These are phyloP conservation scores for Aurantiochytrium sp. DNA, from an alignment of 108 stramenopile species.

Conservation along the genomic window DNA sequence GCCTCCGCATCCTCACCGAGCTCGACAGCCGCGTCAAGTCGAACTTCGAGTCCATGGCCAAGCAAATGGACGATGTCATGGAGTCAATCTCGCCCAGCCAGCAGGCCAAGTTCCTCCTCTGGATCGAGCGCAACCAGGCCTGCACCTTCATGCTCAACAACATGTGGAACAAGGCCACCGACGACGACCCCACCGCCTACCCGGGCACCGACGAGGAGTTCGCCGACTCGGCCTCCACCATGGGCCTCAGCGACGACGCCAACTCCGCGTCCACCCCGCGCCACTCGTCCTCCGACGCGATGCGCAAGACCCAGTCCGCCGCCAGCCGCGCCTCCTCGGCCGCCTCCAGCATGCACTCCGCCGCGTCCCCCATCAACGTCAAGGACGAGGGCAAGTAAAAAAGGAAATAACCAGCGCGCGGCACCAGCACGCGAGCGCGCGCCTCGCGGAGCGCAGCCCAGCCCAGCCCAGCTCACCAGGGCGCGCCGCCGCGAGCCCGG, in stretches of 20 bases:
- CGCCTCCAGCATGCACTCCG: neutral
- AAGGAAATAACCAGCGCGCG: neutral
- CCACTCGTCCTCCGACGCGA: too few species aligned
- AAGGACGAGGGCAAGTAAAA: neutral
- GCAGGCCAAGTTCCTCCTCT: slow-evolving; percentile 21
- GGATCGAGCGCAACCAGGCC: slow-evolving; percentile 12
- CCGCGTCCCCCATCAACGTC: neutral
- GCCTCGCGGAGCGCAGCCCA: too few species aligned
- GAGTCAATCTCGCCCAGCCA: neutral
- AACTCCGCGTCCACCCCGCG: neutral
- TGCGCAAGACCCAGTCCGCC: neutral
- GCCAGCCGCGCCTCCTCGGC: neutral
- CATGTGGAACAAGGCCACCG: slow-evolving; percentile 15
- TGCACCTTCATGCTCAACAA: slow-evolving; percentile 28
- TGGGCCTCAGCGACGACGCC: slow-evolving; percentile 8
- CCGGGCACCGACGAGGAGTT: slow-evolving; percentile 22
- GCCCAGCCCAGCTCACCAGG: too few species aligned
- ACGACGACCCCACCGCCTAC: neutral
- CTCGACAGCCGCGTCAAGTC: slow-evolving; percentile 5
- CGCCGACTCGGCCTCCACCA: neutral
- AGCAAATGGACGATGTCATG: slow-evolving; percentile 9
- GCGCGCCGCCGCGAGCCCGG: too few species aligned
- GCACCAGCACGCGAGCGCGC: too few species aligned
- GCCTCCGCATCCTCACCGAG: slow-evolving; percentile 24
- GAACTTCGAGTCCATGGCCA: slow-evolving; percentile 11